A percentile compares a stretch with the other conserved stretches of the same genome.
Conservation (phyloP, 805 yeast species). For the Teunomyces aglyptinius region DNA sequence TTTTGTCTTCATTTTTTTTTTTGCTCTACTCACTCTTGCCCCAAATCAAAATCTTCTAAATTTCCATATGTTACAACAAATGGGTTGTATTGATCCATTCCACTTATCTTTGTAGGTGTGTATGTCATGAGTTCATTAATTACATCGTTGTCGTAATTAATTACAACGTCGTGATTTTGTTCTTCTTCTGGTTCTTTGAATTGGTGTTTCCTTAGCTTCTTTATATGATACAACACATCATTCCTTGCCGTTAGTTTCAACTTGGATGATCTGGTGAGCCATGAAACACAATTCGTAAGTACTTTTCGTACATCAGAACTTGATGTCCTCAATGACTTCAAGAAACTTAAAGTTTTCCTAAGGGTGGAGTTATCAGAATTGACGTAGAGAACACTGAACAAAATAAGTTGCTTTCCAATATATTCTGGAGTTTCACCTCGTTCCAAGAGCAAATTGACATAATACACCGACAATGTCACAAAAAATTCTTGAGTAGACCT, state of each 20-base stretch:
- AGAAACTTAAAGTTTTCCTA: conserved; percentile 14
- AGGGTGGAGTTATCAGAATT: conserved; percentile 15
- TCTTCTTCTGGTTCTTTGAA: background rate
- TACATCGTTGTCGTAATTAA: background rate
- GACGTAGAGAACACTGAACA: conserved; percentile 20
- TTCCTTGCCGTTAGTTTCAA: background rate
- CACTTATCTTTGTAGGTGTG: background rate
- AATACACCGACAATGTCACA: conserved; percentile 14
- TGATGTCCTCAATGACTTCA: conserved; percentile 19
- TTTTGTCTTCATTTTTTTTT: background rate
- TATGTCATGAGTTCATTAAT: background rate
- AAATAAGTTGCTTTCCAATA: conserved; percentile 23
- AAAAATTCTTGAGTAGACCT: conserved; percentile 9
- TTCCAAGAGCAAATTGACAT: conserved; percentile 17
- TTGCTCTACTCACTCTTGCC: background rate
- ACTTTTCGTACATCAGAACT: conserved; percentile 13
- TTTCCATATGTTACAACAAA: background rate
- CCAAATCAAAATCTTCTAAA: background rate
- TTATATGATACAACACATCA: background rate
- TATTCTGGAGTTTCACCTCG: conserved; percentile 28
- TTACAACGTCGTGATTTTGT: background rate
- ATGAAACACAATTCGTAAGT: conserved; percentile 23
- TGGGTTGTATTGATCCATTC: background rate
- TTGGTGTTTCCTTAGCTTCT: background rate
- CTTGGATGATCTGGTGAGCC: conserved; percentile 14